Evolutionary conservation across 768 basidiomycete genomes (phyloP).

Genomic region (Panaeolus cyanescens): DNA sequence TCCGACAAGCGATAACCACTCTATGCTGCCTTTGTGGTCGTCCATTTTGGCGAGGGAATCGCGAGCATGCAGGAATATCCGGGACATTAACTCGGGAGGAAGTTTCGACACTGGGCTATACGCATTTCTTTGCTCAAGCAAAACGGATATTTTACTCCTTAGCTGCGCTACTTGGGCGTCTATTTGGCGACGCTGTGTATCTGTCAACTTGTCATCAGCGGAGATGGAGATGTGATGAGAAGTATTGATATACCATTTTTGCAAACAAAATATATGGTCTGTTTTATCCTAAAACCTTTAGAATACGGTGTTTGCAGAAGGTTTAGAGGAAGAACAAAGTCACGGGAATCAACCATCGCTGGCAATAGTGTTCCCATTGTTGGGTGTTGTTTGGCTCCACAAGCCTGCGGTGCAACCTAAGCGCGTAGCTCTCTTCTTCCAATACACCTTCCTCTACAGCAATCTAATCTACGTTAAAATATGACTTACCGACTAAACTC

Average conservation of each 20-base stretch:
- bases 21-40: not conserved
- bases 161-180: not conserved
- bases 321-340: too few relatives aligned
- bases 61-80: not conserved
- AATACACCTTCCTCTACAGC: not conserved
- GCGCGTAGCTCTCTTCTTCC: not conserved
- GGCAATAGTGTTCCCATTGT: too few relatives aligned
- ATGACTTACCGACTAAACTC: conserved; percentile 43
- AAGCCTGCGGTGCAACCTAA: not conserved
- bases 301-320: too few relatives aligned
- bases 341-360: too few relatives aligned
- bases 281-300: too few relatives aligned
- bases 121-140: not conserved
- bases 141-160: not conserved
- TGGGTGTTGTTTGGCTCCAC: too few relatives aligned
- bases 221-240: too few relatives aligned
- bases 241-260: too few relatives aligned
- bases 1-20: not conserved
- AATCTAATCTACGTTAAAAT: not conserved
- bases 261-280: too few relatives aligned
- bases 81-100: not conserved
- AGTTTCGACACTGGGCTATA: not conserved
- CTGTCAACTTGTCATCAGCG: too few relatives aligned
- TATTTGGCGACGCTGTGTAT: not conserved
- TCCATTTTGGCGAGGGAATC: not conserved